Conservation (phyloP, 768 basidiomycete genomes). For the Mycena chlorophos region DNA sequence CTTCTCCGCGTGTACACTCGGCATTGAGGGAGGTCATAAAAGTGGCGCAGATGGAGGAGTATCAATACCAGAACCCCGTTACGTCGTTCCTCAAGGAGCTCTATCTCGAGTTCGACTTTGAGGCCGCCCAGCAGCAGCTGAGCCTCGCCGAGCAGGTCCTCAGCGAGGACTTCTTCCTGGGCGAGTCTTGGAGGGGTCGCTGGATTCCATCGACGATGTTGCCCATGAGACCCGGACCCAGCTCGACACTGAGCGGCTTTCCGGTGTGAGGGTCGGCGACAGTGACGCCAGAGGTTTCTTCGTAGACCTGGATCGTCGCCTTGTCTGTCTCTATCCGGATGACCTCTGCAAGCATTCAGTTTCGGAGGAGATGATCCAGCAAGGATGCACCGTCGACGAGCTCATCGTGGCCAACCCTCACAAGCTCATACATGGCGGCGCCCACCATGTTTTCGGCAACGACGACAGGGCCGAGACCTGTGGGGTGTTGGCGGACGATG, state of each 20-base stretch:
- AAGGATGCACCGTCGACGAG: conserved; percentile 82
- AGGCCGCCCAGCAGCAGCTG: conserved; percentile 85
- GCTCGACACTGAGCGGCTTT: conserved; percentile 95
- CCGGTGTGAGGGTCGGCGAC: conserved; percentile 98
- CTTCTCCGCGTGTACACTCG: conserved; percentile 77
- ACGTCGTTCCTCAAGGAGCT: conserved; percentile 92
- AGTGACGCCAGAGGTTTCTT: conserved; percentile 98
- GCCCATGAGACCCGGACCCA: conserved; percentile 98
- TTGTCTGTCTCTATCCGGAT: conserved; percentile 98
- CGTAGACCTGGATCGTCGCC: conserved; percentile 98
- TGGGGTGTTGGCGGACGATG: too few species aligned
- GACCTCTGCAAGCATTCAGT: conserved; percentile 66
- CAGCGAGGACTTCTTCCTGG: conserved; percentile 91
- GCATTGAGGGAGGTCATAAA: conserved; percentile 91
- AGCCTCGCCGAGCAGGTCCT: conserved; percentile 78
- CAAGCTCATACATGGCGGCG: conserved; percentile 96
- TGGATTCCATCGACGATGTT: conserved; percentile 99
- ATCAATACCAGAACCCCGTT: conserved; percentile 93
- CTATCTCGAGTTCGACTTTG: conserved; percentile 95
- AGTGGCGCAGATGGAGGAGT: conserved; percentile 92
- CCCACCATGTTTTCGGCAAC: conserved; percentile 95
- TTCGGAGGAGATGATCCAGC: conserved; percentile 3
- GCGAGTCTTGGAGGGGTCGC: conserved; percentile 83
- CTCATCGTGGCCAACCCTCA: conserved; percentile 97
- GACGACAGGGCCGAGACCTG: conserved; percentile 97